Evolutionary conservation across 768 basidiomycete species (phyloP).

Genomic region (Paxillus ammoniavirescens): DNA sequence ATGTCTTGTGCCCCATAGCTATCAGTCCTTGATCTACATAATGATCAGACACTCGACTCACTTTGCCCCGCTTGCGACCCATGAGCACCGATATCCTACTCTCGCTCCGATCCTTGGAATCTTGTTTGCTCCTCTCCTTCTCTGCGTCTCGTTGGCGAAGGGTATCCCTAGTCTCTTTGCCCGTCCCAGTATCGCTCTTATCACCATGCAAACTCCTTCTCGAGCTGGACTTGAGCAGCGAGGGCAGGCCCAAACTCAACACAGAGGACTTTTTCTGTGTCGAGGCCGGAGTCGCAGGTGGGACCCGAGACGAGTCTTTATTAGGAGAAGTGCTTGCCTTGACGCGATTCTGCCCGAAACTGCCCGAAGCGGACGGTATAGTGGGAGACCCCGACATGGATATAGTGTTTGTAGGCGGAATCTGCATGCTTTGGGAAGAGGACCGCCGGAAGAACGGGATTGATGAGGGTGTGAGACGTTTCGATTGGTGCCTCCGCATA

Average conservation of each 20-base stretch:
- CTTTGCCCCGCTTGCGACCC: conserved; percentile 90
- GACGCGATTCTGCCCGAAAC: conserved; percentile 39
- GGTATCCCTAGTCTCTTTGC: conserved; percentile 57
- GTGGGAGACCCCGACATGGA: conserved; percentile 49
- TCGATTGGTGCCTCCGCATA: conserved; percentile 60
- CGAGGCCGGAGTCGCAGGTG: conserved; percentile 55
- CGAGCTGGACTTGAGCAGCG: conserved; percentile 83
- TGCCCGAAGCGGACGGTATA: conserved; percentile 45
- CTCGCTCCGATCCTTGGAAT: conserved; percentile 81
- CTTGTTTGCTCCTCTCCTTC: conserved; percentile 64
- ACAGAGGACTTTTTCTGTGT: conserved; percentile 81
- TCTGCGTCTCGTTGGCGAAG: conserved; percentile 40
- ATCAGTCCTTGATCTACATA: conserved; percentile 10
- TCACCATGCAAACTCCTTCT: conserved; percentile 74
- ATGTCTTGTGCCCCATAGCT: conserved; percentile 49
- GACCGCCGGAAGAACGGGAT: conserved; percentile 94
- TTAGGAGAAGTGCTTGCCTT: conserved; percentile 50
- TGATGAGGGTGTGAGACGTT: conserved; percentile 85
- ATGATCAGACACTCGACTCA: conserved; percentile 34
- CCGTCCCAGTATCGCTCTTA: conserved; percentile 36
- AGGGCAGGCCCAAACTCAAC: conserved; percentile 75
- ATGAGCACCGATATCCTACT: conserved; percentile 87
- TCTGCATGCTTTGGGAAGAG: conserved; percentile 83
- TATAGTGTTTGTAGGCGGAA: conserved; percentile 44
- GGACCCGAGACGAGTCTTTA: conserved; percentile 51